Percentiles rank a stretch among this genome's conserved stretches.
phyloP scores from a whole-genome alignment of 768 basidiomycete species.

The Suillus weaverae region DNA sequence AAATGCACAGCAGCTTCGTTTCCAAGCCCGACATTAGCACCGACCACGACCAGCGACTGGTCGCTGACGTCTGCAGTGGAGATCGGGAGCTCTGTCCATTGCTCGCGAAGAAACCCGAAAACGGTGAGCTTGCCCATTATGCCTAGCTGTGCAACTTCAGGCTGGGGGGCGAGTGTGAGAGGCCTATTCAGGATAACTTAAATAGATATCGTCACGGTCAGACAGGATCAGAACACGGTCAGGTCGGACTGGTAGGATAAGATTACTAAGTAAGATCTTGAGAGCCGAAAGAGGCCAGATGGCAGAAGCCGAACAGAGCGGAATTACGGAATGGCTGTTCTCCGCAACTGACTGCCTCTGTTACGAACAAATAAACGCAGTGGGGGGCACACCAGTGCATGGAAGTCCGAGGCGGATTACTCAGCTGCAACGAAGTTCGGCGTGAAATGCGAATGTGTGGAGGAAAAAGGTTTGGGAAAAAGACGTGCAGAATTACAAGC shows the following conservation, averaged over 20 bases:
- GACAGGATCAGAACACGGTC: too few relatives aligned
- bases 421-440: not conserved
- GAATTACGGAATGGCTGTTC: not conserved
- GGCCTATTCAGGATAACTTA: too few relatives aligned
- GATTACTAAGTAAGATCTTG: too few relatives aligned
- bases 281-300: not conserved
- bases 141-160: not conserved
- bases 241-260: too few relatives aligned
- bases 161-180: too few relatives aligned
- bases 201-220: too few relatives aligned
- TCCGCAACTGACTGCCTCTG: not conserved
- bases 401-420: not conserved
- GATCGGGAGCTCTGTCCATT: slow-evolving; percentile 29
- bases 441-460: not conserved
- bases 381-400: not conserved
- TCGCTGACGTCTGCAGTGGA: slow-evolving; percentile 20
- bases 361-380: not conserved
- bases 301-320: not conserved
- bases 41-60: slow-evolving; percentile 26
- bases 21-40: slow-evolving; percentile 32
- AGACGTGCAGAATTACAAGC: not conserved
- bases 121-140: slow-evolving; percentile 26
- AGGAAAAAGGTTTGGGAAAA: not conserved
- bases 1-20: slow-evolving; percentile 29
- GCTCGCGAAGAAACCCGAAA: slow-evolving; percentile 23